Conservation (phyloP, 2,329 filamentous ascomycete species). For the Microascus cirrosus region DNA sequence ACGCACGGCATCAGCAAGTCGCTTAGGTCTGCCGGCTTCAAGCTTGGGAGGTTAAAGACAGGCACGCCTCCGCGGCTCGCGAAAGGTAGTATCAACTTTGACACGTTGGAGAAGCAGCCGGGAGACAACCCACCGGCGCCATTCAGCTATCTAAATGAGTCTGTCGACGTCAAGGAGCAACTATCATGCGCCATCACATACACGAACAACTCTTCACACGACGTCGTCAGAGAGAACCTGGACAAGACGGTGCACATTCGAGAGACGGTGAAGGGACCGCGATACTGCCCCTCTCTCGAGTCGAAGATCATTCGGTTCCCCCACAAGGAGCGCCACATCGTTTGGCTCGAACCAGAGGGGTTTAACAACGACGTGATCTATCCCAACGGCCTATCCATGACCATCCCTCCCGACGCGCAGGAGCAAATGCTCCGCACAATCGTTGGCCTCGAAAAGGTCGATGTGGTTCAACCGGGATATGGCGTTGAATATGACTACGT, state of each 20-base stretch:
- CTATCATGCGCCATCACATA: slow-evolving; percentile 78
- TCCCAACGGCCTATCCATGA: slow-evolving; percentile 96
- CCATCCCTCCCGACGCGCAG: slow-evolving; percentile 80
- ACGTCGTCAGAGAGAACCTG: slow-evolving; percentile 78
- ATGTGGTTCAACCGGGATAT: slow-evolving; percentile 90
- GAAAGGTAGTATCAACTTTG: slow-evolving; percentile 70
- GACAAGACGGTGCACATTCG: slow-evolving; percentile 94
- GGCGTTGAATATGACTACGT: slow-evolving; percentile 99
- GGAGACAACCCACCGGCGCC: slow-evolving; percentile 81
- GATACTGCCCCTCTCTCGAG: slow-evolving; percentile 92
- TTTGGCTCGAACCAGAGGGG: slow-evolving; percentile 96
- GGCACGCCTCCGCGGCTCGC: slow-evolving; percentile 87
- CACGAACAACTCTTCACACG: slow-evolving; percentile 74
- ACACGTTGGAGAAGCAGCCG: slow-evolving; percentile 56
- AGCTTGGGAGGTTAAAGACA: slow-evolving; percentile 84
- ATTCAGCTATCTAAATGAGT: slow-evolving; percentile 81
- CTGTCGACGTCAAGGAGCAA: slow-evolving; percentile 72
- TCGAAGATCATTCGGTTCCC: slow-evolving; percentile 86
- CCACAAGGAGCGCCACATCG: slow-evolving; percentile 70
- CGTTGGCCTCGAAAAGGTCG: slow-evolving; percentile 74
- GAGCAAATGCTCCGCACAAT: slow-evolving; percentile 77
- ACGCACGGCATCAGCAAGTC: slow-evolving; percentile 91
- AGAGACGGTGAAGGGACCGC: slow-evolving; percentile 84
- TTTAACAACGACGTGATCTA: slow-evolving; percentile 86
- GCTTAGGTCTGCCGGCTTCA: slow-evolving; percentile 76